Base-by-base conservation (phyloP, 805 yeast species). In the Yarrowia sp. region DNA sequence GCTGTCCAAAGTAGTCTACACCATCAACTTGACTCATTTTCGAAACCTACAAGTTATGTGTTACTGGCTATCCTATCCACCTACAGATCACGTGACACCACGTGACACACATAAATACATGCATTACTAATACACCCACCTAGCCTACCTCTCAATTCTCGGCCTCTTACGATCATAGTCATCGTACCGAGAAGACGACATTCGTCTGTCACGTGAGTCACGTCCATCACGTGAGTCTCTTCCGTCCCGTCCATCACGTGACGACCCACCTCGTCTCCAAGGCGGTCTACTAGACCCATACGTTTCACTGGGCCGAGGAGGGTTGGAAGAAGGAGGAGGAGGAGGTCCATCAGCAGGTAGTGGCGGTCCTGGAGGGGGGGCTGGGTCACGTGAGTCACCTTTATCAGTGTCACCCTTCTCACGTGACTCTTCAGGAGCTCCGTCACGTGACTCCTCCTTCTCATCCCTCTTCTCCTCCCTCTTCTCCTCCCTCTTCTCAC, bases 301-400 rank as follows among this genome's bases (percentile, higher is more conserved):
- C 35, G 60, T 51, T 10, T 51, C 60, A 36, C 60, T 39, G 1
- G 60, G 44, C 6, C 60, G 18, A 28, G 60, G 60, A 38, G 60
- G 60, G 10, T 51, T 36, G 2, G 60, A 51, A 8, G 60, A 51
- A 4, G 60, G 60, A 8, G 60, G 60, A n/a, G 60, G 60, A 39
- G 60, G 60, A 38, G 60, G 60, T 9, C 60, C 60, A n/a, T 51
- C 44, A 31, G 60, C 44, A 38, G 60, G 60, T 9, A 51, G 60
- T 8, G 60, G 60, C 4, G 60, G 60, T 14, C 60, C 60, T 1
- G 60, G 60, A 9, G 58, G 58, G 8, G 22, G 22, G 2, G 10
- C 36, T 1, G 33, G 17, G 7, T 51, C 28, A 32, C 18, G 41
- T 17, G 57, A 7, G 11, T 45, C 50, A 5, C 18, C 9, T 38